Percentiles rank a stretch among this genome's conserved stretches.
Evolutionary conservation across 78 protist species (phyloP).

Genomic region (Mantamonas sphyraenae): DNA sequence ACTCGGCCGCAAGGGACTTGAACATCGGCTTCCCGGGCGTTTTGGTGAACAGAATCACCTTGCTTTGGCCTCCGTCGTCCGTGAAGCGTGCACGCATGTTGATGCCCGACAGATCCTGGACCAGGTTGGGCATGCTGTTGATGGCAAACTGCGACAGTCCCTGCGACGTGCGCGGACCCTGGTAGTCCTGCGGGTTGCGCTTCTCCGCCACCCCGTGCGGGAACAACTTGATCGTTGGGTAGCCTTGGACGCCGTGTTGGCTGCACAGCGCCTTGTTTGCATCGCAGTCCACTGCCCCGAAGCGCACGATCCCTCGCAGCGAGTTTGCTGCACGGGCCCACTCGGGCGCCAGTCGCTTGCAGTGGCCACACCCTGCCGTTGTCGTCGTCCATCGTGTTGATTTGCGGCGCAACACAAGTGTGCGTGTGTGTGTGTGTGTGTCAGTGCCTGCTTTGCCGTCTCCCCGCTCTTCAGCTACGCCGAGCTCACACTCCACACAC

Average conservation of each 20-base stretch:
- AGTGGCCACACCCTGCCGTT: conserved; percentile 72
- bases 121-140: neutral
- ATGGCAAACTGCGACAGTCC: neutral
- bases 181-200: neutral
- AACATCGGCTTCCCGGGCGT: neutral
- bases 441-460: no score
- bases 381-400: no score
- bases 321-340: conserved; percentile 34
- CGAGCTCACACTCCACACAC: no score
- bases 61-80: neutral
- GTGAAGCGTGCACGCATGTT: neutral
- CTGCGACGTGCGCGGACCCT: conserved; percentile 3
- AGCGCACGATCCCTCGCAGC: conserved; percentile 23
- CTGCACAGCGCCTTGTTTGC: neutral
- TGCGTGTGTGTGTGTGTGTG: no score
- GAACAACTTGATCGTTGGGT: conserved; percentile 60
- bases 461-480: no score
- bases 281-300: conserved; percentile 43
- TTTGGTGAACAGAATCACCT: neutral
- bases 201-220: neutral
- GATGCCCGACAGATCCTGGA: neutral
- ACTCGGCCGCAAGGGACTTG: neutral
- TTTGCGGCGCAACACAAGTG: no score
- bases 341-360: conserved; percentile 40
- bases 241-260: conserved; percentile 33